Evolutionary conservation across 352 stramenopile genomes (phyloP).

Genomic region (Phytopythium mirpurense): DNA sequence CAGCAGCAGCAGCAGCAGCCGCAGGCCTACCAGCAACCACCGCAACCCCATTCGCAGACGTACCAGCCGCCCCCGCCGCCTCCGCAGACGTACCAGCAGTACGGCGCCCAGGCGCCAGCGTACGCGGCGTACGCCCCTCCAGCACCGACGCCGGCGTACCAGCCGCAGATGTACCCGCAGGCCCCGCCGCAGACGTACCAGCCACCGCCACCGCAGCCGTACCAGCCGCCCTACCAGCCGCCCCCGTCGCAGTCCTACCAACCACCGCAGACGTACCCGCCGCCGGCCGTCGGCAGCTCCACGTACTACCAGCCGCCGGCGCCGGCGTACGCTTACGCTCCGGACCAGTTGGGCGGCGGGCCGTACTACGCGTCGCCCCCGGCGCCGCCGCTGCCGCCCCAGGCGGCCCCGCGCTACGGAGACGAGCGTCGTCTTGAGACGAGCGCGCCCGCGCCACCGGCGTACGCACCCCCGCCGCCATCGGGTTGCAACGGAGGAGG

Average conservation of each 20-base stretch:
- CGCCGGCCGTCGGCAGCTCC: not conserved
- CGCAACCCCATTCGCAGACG: too few species aligned
- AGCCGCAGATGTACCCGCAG: not conserved
- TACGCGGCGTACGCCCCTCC: slow-evolving; percentile 8
- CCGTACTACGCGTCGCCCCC: slow-evolving; percentile 9
- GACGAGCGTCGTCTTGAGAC: slow-evolving; percentile 11
- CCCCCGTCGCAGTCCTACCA: not conserved
- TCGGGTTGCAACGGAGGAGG: not conserved
- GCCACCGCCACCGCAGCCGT: slow-evolving; percentile 9
- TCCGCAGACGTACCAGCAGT: slow-evolving; percentile 1
- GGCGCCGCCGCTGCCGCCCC: slow-evolving; percentile 6
- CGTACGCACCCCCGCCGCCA: not conserved
- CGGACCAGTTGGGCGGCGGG: slow-evolving; percentile 3
- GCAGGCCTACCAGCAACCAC: too few species aligned
- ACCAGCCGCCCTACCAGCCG: slow-evolving; percentile 4
- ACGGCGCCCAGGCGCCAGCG: not conserved
- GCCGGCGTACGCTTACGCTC: slow-evolving; percentile 6
- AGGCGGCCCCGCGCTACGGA: slow-evolving; percentile 11
- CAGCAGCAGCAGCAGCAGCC: too few species aligned
- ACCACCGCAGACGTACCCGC: not conserved
- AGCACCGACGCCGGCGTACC: slow-evolving; percentile 7
- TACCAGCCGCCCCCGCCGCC: slow-evolving; percentile 6
- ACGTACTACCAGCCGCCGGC: slow-evolving; percentile 12
- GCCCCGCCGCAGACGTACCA: slow-evolving; percentile 6
- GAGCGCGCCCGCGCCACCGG: slow-evolving; percentile 7